Percentiles rank a stretch among this genome's conserved stretches.
Evolutionary conservation across 2,329 filamentous ascomycete genomes (phyloP).

Genomic region (Cytospora schulzeri): DNA sequence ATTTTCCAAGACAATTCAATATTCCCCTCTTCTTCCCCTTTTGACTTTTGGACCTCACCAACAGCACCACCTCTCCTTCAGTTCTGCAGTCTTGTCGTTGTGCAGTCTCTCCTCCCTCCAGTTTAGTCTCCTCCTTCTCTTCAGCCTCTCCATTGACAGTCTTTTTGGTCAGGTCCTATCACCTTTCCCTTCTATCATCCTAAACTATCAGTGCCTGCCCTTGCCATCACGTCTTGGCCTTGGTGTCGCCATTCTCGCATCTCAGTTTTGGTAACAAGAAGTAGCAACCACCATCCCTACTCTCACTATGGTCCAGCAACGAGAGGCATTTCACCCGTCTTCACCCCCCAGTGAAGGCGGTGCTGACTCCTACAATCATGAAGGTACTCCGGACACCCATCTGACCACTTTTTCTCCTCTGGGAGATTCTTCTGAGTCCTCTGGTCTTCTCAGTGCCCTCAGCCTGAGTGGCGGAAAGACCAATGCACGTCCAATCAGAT

Average conservation of each 20-base stretch:
- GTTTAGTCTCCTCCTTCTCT: not conserved
- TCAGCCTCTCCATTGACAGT: not conserved
- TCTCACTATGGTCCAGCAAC: slow-evolving; percentile 44
- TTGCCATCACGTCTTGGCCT: not conserved
- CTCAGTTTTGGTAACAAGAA: not conserved
- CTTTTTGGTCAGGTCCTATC: not conserved
- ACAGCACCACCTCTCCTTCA: not conserved
- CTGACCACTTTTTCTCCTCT: slow-evolving; percentile 66
- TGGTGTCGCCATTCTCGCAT: not conserved
- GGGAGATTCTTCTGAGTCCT: slow-evolving; percentile 50
- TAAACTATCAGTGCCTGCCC: not conserved
- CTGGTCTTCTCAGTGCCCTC: slow-evolving; percentile 40
- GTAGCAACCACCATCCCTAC: not conserved
- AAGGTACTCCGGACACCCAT: slow-evolving; percentile 65
- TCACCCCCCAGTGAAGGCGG: slow-evolving; percentile 57
- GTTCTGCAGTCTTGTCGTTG: not conserved
- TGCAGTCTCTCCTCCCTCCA: not conserved
- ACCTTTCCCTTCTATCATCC: not conserved
- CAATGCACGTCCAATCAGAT: slow-evolving; percentile 32
- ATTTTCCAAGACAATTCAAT: not conserved
- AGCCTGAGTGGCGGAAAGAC: slow-evolving; percentile 36
- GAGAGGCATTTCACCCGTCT: slow-evolving; percentile 47
- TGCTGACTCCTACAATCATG: slow-evolving; percentile 55
- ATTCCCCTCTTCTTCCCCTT: not conserved
- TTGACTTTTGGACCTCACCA: slow-evolving; percentile 5